Conservation (phyloP, 2,329 filamentous ascomycete species). For the Fusarium sp. region DNA sequence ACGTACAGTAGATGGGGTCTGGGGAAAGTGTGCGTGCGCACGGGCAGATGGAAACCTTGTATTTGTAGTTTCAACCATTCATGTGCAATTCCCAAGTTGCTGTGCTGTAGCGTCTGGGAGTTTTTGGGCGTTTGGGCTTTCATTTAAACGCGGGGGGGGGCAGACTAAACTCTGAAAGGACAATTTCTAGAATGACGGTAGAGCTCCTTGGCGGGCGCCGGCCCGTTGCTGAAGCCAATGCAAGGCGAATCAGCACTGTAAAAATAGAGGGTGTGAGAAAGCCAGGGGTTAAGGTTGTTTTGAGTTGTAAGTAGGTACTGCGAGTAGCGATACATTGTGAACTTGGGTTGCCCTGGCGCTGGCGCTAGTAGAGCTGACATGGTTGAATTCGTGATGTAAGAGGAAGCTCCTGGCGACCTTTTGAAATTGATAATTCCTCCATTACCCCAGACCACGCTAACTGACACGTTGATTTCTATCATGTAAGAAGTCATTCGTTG, state of each 20-base stretch:
- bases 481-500: background rate
- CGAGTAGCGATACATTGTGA: background rate
- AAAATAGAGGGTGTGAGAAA: background rate
- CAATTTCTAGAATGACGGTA: constrained; percentile 16
- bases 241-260: constrained; percentile 1
- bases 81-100: background rate
- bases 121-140: background rate
- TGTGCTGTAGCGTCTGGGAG: background rate
- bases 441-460: background rate
- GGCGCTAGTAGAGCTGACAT: background rate
- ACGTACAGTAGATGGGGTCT: constrained; percentile 2
- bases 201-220: constrained; percentile 2
- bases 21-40: constrained; percentile 25
- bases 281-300: background rate
- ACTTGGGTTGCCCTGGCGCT: too few species aligned
- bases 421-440: background rate
- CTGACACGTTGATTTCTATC: background rate
- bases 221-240: background rate
- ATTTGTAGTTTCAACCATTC: background rate
- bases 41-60: background rate
- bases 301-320: background rate
- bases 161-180: background rate
- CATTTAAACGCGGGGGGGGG: background rate
- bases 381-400: background rate
- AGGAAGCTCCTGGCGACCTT: background rate